Evolutionary conservation across 2,329 filamentous ascomycete species (phyloP), one percentile per base, ranked within the genome.

Genomic region (Aureobasidium sp.): DNA sequence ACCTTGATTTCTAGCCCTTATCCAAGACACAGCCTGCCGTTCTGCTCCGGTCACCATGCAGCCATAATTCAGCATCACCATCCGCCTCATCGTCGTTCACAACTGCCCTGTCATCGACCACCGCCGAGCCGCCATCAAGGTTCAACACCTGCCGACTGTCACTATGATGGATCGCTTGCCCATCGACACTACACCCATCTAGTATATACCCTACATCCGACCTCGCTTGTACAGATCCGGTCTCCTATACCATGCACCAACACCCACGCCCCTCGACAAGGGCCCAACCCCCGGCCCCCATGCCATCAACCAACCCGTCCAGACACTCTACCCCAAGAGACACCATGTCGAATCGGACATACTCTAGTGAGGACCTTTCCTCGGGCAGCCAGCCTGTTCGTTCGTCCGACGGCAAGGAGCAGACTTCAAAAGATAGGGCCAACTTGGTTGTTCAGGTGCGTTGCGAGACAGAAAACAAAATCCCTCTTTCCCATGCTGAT

Each of bases 361-460:
- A 83, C 63, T 79, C 83, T 32, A 77, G 78, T 26, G 63, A 64
- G 51, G 63, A 61, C 64, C 50, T 62, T 29, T 61, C 60, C 7
- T 59, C 57, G 10, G 64, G 17, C 46, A 62, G 29, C 48, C 63
- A 47, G 63, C 47, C 34, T 56, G 53, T 71, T 75, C 65, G 75
- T 78, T 34, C 77, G 75, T 51, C 74, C 74, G 62, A 71, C 12
- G 48, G 50, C 13, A 57, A 29, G 32, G 50, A 65, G 69, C 72
- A 67, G 69, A 66, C 63, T 66, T 12, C 89, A 93, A 67, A 84
- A 77, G 88, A 73, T 85, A 83, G 94, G 94, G 78, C 81, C 68
- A 94, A 95, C 74, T 92, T 96, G 77, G 94, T 97, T 71, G 87
- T 97, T 69, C 90, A 41, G 37, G 37, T 41, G 15, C n/a, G 37